phyloP scores from a whole-genome alignment of 805 yeast species.

The Myxozyma neotropica region DNA sequence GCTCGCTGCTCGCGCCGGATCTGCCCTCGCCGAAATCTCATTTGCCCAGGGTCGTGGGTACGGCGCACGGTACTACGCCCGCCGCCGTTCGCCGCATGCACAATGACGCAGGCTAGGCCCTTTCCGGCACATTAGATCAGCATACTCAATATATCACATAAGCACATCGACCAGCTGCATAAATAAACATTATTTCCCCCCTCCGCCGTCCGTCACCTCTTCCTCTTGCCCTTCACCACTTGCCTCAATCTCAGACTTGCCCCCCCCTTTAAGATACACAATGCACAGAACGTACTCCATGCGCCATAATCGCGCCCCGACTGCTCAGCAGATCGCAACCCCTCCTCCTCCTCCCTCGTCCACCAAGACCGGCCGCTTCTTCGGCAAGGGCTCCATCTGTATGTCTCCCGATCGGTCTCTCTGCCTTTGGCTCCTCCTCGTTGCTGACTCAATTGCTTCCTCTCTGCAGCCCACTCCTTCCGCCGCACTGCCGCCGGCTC shows the following conservation, averaged over 20 bases:
- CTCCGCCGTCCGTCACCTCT: not conserved
- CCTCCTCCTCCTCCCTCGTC: slow-evolving; percentile 96
- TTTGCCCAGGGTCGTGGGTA: not conserved
- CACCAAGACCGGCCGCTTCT: slow-evolving; percentile 80
- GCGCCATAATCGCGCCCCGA: slow-evolving; percentile 94
- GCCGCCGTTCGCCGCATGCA: slow-evolving; percentile 15
- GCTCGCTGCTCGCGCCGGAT: too few relatives aligned
- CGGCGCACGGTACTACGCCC: not conserved
- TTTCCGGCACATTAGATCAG: slow-evolving; percentile 2
- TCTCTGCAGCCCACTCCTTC: slow-evolving; percentile 33
- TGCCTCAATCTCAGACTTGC: not conserved
- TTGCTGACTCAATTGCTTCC: not conserved
- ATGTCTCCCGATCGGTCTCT: too few relatives aligned
- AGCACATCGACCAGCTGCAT: not conserved
- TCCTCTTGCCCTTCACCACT: not conserved
- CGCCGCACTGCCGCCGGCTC: slow-evolving; percentile 59
- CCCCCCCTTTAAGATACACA: not conserved
- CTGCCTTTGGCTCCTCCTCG: too few relatives aligned
- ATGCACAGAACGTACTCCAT: slow-evolving; percentile 99
- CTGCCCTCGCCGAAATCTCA: too few relatives aligned
- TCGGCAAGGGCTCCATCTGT: slow-evolving; percentile 54
- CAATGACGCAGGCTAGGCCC: slow-evolving; percentile 10
- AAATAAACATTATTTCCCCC: slow-evolving; percentile 5
- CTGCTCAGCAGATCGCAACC: slow-evolving; percentile 90
- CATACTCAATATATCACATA: not conserved